Conservation (phyloP, 345 rosid genomes). For the Eucalyptus pauciflora region DNA sequence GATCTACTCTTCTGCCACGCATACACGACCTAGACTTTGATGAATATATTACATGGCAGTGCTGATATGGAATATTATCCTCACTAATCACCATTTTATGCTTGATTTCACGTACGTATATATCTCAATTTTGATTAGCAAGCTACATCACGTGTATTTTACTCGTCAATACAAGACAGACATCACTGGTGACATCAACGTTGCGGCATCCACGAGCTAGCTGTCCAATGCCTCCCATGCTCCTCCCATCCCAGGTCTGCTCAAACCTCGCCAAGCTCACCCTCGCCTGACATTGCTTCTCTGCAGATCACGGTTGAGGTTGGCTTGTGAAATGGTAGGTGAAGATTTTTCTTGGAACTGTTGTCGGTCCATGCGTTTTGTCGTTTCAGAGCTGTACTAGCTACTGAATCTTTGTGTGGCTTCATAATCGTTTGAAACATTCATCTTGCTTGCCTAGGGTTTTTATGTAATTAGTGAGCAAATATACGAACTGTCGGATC, state of each 20-base stretch:
- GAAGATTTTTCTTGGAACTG: too few relatives aligned
- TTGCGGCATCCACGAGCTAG: too few relatives aligned
- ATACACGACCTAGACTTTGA: neutral
- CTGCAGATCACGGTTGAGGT: too few relatives aligned
- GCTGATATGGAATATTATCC: neutral
- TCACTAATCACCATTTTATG: fast-evolving
- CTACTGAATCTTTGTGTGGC: neutral
- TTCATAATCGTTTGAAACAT: neutral
- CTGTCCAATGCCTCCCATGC: too few relatives aligned
- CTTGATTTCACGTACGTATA: fast-evolving
- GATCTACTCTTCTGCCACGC: neutral
- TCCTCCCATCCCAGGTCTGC: too few relatives aligned
- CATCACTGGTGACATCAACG: fast-evolving
- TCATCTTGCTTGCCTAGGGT: neutral
- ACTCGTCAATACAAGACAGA: too few relatives aligned
- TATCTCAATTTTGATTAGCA: neutral
- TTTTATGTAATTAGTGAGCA: too few relatives aligned
- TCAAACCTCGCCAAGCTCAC: too few relatives aligned
- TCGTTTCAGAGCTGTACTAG: neutral
- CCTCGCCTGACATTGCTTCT: too few relatives aligned
- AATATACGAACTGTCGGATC: neutral
- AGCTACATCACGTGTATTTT: neutral
- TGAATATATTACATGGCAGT: neutral
- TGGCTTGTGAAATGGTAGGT: too few relatives aligned
- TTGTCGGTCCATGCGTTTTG: too few relatives aligned